Base-by-base conservation (phyloP, 75 land plant species). In the Picea glauca region DNA sequence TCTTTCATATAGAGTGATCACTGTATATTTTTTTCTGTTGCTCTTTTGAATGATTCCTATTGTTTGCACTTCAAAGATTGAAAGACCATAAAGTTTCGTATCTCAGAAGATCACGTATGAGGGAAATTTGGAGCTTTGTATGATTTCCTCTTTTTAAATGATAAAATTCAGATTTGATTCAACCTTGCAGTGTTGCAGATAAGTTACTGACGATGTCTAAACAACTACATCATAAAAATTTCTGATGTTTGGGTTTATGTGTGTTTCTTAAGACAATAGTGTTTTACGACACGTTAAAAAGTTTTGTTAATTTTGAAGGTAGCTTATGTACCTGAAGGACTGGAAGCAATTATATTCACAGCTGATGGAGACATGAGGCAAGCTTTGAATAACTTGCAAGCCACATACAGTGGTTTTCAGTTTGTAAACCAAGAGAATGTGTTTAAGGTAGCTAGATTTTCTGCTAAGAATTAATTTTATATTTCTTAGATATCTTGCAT, bases 351-450 rank as follows among this genome's bases (percentile, higher is more conserved):
- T 32, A 94, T 98, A 33, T 98, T 98, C 81, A 98, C 99, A 62
- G 99, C 99, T 81, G 99, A 98, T 93, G 99, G 99, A 62, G 99
- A 98, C 77, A 98, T 98, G 99, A 90, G 99, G 64, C 99, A 98
- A 80, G 99, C 99, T 33, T 82, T 98, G 85, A 98, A 98, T 78
- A 98, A 98, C 77, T 82, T 98, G 80, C 99, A 98, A 79, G 99
- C 99, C 57, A 95, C 99, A 35, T 85, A 76, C 79, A 95, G 94
- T 84, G 99, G 99, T 17, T 98, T 98, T 66, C 89, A 92, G 40
- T 95, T 95, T 84, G 94, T 98, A 67, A 98, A 93, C 82, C 96
- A 95, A 80, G 98, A 98, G 78, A 98, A 95, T 85, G 99, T 98
- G 62, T 98, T 98, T 82, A 98, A 91, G 98, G 99, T 98, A 33